Percentiles rank a stretch among this genome's conserved stretches.
Evolutionary conservation across 1,284 basidiomycete species (phyloP).

Genomic region (Microbotryum intermedium): DNA sequence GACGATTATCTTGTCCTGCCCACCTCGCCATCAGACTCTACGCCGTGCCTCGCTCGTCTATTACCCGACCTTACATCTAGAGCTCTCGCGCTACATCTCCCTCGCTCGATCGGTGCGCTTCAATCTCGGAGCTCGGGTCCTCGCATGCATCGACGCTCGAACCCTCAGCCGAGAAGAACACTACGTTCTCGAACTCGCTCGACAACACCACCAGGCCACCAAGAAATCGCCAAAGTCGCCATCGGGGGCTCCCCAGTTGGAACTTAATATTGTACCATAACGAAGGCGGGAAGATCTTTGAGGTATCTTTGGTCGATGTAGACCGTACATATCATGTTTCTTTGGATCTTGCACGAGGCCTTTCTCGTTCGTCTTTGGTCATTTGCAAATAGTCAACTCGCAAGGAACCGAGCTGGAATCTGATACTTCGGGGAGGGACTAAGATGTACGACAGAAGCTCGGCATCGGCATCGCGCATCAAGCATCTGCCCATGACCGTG

Average conservation of each 20-base stretch:
- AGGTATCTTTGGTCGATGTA: too few relatives aligned
- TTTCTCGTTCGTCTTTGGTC: too few relatives aligned
- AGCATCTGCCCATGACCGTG: too few relatives aligned
- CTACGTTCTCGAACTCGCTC: conserved; percentile 11
- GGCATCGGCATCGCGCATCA: too few relatives aligned
- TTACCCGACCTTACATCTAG: conserved; percentile 84
- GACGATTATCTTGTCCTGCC: background rate
- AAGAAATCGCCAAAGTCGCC: background rate
- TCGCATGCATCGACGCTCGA: conserved; percentile 15
- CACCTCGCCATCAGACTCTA: conserved; percentile 54
- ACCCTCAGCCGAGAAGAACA: conserved; percentile 11
- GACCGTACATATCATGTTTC: too few relatives aligned
- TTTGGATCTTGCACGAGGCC: too few relatives aligned
- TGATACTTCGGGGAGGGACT: too few relatives aligned
- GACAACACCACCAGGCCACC: background rate
- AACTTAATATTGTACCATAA: too few relatives aligned
- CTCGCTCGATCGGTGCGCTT: conserved; percentile 42
- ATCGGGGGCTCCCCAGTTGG: conserved; percentile 17
- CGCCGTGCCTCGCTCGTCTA: conserved; percentile 86
- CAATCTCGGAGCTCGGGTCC: conserved; percentile 25
- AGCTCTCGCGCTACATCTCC: conserved; percentile 72
- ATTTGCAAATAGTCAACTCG: too few relatives aligned
- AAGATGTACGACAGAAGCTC: too few relatives aligned
- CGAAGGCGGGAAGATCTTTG: too few relatives aligned
- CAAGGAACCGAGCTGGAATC: too few relatives aligned